Evolutionary conservation across 2,329 filamentous ascomycete species (phyloP).

Genomic region (Talaromyces sp.): DNA sequence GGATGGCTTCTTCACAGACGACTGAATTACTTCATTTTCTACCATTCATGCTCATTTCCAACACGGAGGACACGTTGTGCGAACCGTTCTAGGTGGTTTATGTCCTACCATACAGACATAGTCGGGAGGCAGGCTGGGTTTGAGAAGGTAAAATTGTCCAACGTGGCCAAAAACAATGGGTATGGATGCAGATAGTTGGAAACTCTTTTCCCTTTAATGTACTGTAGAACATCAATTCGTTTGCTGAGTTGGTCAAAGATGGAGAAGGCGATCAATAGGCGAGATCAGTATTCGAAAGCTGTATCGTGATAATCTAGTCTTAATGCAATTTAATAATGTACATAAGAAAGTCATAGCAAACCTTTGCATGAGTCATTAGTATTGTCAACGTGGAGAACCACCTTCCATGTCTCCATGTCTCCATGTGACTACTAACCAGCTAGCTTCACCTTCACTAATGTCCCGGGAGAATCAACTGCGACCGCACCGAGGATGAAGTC

Average conservation of each 20-base stretch:
- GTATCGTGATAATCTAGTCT: not conserved
- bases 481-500: conserved; percentile 1
- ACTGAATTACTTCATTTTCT: not conserved
- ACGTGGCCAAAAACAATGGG: not conserved
- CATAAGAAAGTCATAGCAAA: not conserved
- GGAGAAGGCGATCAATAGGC: not conserved
- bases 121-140: not conserved
- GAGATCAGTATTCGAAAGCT: not conserved
- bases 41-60: not conserved
- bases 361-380: not conserved
- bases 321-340: not conserved
- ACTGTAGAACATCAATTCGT: not conserved
- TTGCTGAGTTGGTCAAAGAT: not conserved
- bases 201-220: not conserved
- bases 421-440: not conserved
- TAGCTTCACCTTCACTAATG: not conserved
- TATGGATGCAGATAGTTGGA: not conserved
- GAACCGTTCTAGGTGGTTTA: not conserved
- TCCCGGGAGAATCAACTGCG: not conserved
- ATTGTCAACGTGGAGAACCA: not conserved
- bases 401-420: not conserved
- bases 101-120: not conserved
- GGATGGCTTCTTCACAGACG: not conserved
- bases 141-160: not conserved
- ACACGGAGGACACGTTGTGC: not conserved